phyloP scores from a whole-genome alignment of 129 eudicot genomes.

The Logfia minima region DNA sequence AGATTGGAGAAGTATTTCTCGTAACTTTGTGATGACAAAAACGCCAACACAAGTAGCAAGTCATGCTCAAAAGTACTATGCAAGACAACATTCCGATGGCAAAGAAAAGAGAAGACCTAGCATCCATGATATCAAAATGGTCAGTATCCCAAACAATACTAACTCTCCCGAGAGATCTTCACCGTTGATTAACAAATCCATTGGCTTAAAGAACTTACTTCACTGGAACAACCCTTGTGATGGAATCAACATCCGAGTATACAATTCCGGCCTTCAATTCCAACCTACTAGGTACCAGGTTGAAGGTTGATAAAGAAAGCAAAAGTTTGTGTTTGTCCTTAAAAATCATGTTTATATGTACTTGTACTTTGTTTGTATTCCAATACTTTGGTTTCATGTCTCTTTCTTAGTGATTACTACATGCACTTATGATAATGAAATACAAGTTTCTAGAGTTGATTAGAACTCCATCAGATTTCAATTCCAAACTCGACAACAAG shows the following conservation, averaged over 20 bases:
- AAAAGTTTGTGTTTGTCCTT: constrained; percentile 18
- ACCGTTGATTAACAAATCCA: constrained; percentile 17
- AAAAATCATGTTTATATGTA: constrained; percentile 31
- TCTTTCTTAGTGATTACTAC: constrained; percentile 29
- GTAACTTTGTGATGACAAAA: constrained; percentile 68
- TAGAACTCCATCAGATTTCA: not conserved
- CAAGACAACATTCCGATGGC: constrained; percentile 67
- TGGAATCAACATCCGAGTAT: constrained; percentile 38
- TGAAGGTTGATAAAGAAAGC: constrained; percentile 32
- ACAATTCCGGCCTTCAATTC: constrained; percentile 43
- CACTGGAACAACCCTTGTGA: constrained; percentile 43
- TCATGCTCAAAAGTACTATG: constrained; percentile 87
- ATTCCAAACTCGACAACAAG: constrained; percentile 22
- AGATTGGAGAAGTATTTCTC: constrained; percentile 86
- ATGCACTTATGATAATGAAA: constrained; percentile 21
- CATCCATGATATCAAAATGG: constrained; percentile 81
- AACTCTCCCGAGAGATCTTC: constrained; percentile 28
- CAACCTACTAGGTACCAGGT: constrained; percentile 41
- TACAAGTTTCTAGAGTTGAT: constrained; percentile 22
- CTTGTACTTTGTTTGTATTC: constrained; percentile 26
- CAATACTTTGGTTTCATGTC: constrained; percentile 20
- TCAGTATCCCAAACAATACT: constrained; percentile 36
- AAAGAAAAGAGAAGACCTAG: constrained; percentile 90
- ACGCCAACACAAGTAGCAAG: constrained; percentile 94
- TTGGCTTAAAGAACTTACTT: constrained; percentile 27